Evolutionary conservation across 257 asterid species (phyloP).

Genomic region (Jasminum sambac): DNA sequence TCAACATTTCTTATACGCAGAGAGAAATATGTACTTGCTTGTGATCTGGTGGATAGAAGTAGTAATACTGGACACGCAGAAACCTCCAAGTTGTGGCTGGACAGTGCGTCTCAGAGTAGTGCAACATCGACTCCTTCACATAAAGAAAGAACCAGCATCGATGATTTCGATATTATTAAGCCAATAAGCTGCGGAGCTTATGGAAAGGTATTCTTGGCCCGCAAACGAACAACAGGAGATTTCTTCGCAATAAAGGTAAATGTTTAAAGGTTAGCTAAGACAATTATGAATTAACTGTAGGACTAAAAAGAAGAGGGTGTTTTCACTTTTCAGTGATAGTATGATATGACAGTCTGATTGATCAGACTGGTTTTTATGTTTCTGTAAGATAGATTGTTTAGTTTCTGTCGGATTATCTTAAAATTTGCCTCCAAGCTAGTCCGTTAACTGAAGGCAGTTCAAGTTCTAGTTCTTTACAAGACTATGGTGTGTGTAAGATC

Average conservation of each 20-base stretch:
- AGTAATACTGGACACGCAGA: slow-evolving; percentile 57
- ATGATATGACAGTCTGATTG: background rate
- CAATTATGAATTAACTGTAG: slow-evolving; percentile 17
- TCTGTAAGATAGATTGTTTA: background rate
- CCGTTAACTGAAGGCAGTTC: too few relatives aligned
- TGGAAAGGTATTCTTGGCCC: slow-evolving; percentile 88
- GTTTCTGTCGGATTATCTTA: background rate
- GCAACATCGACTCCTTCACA: slow-evolving; percentile 77
- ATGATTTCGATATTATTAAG: slow-evolving; percentile 87
- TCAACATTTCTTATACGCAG: slow-evolving; percentile 52
- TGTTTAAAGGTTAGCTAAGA: slow-evolving; percentile 16
- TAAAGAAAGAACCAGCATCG: slow-evolving; percentile 81
- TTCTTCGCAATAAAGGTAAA: slow-evolving; percentile 89
- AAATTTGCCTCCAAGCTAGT: background rate
- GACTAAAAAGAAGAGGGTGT: slow-evolving; percentile 1
- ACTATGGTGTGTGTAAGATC: background rate
- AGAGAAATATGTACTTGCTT: slow-evolving; percentile 83
- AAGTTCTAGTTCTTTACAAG: too few relatives aligned
- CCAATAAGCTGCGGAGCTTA: slow-evolving; percentile 96
- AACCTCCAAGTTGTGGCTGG: slow-evolving; percentile 56
- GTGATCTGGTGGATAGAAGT: slow-evolving; percentile 59
- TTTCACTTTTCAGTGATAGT: background rate
- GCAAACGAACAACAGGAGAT: slow-evolving; percentile 93
- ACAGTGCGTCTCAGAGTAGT: slow-evolving; percentile 73
- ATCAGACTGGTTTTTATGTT: background rate